Conservation (phyloP, 2,329 filamentous ascomycete genomes). For the Hyphodiscus sp. region DNA sequence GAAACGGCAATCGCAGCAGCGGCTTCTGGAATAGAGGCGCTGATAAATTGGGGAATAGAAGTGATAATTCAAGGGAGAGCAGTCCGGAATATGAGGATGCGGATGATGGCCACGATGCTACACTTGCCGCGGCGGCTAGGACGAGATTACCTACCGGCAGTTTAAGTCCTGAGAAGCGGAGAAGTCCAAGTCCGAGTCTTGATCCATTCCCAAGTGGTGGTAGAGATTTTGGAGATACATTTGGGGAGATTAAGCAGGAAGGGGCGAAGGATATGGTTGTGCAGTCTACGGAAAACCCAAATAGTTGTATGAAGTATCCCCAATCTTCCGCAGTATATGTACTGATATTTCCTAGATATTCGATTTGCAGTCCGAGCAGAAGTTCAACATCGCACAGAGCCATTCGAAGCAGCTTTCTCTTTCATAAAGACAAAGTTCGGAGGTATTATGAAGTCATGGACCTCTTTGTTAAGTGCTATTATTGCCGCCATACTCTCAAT, state of each 20-base stretch:
- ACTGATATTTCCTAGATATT: slow-evolving; percentile 55
- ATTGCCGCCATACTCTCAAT: slow-evolving; percentile 58
- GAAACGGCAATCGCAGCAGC: slow-evolving; percentile 35
- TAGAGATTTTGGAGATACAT: slow-evolving; percentile 32
- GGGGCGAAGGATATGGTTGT: slow-evolving; percentile 13
- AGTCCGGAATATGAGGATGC: slow-evolving; percentile 56
- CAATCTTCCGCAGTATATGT: slow-evolving; percentile 3
- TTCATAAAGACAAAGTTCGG: slow-evolving; percentile 55
- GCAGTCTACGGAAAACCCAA: slow-evolving; percentile 29
- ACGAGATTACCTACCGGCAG: slow-evolving; percentile 41
- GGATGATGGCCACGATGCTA: slow-evolving; percentile 35
- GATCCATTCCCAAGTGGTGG: slow-evolving; percentile 32
- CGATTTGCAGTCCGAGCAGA: slow-evolving; percentile 83
- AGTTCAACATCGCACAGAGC: slow-evolving; percentile 79
- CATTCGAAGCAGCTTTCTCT: slow-evolving; percentile 66
- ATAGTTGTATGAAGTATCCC: slow-evolving; percentile 42
- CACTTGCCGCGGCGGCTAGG: slow-evolving; percentile 23
- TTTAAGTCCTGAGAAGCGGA: slow-evolving; percentile 49
- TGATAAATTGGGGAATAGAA: slow-evolving; percentile 44
- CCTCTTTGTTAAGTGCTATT: slow-evolving; percentile 57
- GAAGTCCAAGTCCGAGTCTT: slow-evolving; percentile 51
- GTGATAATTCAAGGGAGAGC: slow-evolving; percentile 48
- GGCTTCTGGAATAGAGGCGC: slow-evolving; percentile 42
- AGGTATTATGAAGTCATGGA: slow-evolving; percentile 61
- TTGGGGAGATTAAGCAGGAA: slow-evolving; percentile 30